Percentiles rank a stretch among this genome's conserved stretches.
phyloP scores from a whole-genome alignment of 108 stramenopile species.

The Conticribra weissflogii region DNA sequence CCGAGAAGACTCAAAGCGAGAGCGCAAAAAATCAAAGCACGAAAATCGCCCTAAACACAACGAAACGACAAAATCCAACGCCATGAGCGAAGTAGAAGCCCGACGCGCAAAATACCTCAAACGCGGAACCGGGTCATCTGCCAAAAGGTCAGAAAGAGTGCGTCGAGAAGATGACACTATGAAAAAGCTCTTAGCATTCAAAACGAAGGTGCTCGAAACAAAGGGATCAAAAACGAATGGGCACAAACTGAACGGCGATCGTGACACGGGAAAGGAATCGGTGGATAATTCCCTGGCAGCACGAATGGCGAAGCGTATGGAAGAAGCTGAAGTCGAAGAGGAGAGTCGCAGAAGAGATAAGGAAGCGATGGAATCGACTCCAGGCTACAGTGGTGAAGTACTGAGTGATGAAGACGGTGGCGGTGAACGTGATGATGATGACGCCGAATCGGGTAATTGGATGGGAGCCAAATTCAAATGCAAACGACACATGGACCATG shows the following conservation, averaged over 20 bases:
- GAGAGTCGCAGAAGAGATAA: slow-evolving; percentile 18
- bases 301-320: slow-evolving; percentile 58
- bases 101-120: slow-evolving; percentile 69
- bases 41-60: background rate
- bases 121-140: slow-evolving; percentile 27
- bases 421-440: slow-evolving; percentile 25
- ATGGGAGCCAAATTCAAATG: slow-evolving; percentile 81
- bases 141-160: slow-evolving; percentile 37
- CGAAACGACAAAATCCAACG: slow-evolving; percentile 16
- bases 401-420: slow-evolving; percentile 18
- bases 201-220: slow-evolving; percentile 55
- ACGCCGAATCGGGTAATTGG: slow-evolving; percentile 50
- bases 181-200: slow-evolving; percentile 68
- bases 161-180: slow-evolving; percentile 74
- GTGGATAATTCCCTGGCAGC: slow-evolving; percentile 61
- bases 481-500: slow-evolving; percentile 73
- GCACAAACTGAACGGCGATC: background rate
- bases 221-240: slow-evolving; percentile 19
- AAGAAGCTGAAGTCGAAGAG: slow-evolving; percentile 29
- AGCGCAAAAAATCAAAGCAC: slow-evolving; percentile 4
- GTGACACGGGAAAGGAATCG: background rate
- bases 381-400: slow-evolving; percentile 51
- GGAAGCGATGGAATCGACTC: slow-evolving; percentile 26
- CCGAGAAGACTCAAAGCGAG: background rate
- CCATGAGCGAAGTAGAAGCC: slow-evolving; percentile 65